phyloP scores from a whole-genome alignment of 163 green algal genomes.

The Chlamydomonas reinhardtii region DNA sequence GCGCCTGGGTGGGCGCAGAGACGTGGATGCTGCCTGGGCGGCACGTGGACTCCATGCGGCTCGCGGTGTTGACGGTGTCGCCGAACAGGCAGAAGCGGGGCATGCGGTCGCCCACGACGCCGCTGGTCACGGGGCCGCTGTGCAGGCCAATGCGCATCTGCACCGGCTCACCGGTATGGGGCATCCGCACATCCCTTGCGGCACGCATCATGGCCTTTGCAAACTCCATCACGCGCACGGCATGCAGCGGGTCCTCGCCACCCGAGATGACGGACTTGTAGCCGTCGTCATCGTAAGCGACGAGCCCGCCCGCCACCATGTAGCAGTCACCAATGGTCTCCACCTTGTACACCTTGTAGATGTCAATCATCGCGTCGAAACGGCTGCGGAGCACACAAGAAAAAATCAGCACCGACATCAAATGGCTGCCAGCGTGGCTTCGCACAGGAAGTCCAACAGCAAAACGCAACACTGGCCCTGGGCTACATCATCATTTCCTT shows the following conservation, averaged over 20 bases:
- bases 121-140: slow-evolving; percentile 34
- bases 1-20: neutral
- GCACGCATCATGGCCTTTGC: slow-evolving; percentile 38
- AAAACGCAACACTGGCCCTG: no score
- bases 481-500: no score
- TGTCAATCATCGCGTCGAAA: slow-evolving; percentile 34
- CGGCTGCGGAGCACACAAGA: neutral
- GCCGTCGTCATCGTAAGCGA: slow-evolving; percentile 35
- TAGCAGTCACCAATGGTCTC: slow-evolving; percentile 30
- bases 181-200: neutral
- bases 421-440: no score
- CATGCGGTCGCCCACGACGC: slow-evolving; percentile 36
- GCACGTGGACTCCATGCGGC: slow-evolving; percentile 53
- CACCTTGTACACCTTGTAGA: slow-evolving; percentile 24
- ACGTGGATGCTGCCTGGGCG: slow-evolving; percentile 41
- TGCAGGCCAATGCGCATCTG: slow-evolving; percentile 38
- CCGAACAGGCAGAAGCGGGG: slow-evolving; percentile 39
- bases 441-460: no score
- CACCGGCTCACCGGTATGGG: slow-evolving; percentile 15
- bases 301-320: slow-evolving; percentile 46
- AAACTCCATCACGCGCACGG: slow-evolving; percentile 23
- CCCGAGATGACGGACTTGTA: slow-evolving; percentile 32
- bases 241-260: slow-evolving; percentile 32
- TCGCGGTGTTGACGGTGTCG: slow-evolving; percentile 47
- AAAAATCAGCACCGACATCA: no score